These are phyloP conservation scores for Neocucurbitaria cava DNA, from an alignment of 2,329 filamentous ascomycete genomes.

Conservation along the genomic window DNA sequence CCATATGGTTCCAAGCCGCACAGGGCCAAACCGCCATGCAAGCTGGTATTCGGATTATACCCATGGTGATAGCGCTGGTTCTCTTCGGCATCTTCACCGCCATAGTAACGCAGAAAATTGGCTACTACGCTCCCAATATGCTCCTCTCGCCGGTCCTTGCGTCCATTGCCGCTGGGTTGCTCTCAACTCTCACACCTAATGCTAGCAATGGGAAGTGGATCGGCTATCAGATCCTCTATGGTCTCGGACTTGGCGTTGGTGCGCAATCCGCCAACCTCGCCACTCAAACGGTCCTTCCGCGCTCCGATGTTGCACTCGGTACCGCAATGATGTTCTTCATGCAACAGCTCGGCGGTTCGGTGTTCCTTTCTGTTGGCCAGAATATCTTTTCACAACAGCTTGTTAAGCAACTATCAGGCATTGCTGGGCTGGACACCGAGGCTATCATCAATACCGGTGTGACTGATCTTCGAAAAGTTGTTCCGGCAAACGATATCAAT, in stretches of 20 bases:
- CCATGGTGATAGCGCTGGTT: conserved; percentile 31
- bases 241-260: conserved; percentile 51
- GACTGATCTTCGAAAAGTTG: conserved; percentile 63
- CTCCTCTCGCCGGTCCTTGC: conserved; percentile 46
- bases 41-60: conserved; percentile 36
- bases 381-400: conserved; percentile 42
- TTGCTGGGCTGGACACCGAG: conserved; percentile 27
- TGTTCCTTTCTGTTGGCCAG: conserved; percentile 56
- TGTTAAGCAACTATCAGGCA: conserved; percentile 23
- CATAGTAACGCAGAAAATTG: conserved; percentile 45
- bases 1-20: conserved; percentile 41
- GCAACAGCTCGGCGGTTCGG: conserved; percentile 55
- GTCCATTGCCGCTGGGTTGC: conserved; percentile 50
- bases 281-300: conserved; percentile 49
- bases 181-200: conserved; percentile 48
- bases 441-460: conserved; percentile 50
- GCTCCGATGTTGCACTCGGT: conserved; percentile 46
- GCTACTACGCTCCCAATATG: conserved; percentile 55
- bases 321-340: conserved; percentile 50
- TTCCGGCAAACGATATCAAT: conserved; percentile 59
- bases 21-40: conserved; percentile 30
- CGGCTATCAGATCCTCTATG: conserved; percentile 39
- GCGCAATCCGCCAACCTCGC: conserved; percentile 52
- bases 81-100: conserved; percentile 35
- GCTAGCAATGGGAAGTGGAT: conserved; percentile 41